Conservation (phyloP, 2,329 filamentous ascomycete species). For the Colletotrichum melonis region DNA sequence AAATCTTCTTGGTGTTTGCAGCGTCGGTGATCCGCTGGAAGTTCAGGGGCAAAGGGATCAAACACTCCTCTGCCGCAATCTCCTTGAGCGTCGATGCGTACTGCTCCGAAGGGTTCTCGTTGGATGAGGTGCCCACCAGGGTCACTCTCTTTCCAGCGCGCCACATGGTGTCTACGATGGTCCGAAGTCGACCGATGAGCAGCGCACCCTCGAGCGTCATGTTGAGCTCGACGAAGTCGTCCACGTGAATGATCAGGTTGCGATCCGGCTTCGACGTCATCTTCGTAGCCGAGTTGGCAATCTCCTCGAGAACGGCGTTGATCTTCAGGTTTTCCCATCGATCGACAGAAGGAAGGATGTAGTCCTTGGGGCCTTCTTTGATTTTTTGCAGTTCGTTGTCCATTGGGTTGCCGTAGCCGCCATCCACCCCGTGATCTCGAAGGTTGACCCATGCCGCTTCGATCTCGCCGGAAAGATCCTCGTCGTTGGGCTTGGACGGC, state of each 20-base stretch:
- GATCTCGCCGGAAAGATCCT: conserved; percentile 41
- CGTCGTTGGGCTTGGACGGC: conserved; percentile 49
- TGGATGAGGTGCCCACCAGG: conserved; percentile 81
- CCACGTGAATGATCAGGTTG: conserved; percentile 79
- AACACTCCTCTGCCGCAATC: conserved; percentile 54
- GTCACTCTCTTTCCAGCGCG: conserved; percentile 77
- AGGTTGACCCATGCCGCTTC: conserved; percentile 41
- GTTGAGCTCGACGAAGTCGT: conserved; percentile 84
- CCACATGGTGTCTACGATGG: conserved; percentile 78
- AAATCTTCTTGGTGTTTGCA: conserved; percentile 33
- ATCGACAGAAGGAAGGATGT: conserved; percentile 50
- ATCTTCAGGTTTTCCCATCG: conserved; percentile 74
- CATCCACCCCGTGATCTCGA: conserved; percentile 38
- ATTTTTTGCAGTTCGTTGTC: conserved; percentile 59
- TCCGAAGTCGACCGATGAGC: conserved; percentile 77
- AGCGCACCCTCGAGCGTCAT: conserved; percentile 75
- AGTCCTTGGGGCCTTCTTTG: conserved; percentile 48
- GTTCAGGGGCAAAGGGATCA: conserved; percentile 44
- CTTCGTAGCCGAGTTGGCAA: conserved; percentile 45
- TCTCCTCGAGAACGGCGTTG: conserved; percentile 64
- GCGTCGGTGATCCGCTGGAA: conserved; percentile 36
- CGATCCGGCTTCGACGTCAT: conserved; percentile 41
- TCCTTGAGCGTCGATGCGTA: conserved; percentile 53
- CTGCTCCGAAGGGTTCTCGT: conserved; percentile 58
- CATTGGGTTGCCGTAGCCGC: conserved; percentile 42